Evolutionary conservation across 1,284 basidiomycete genomes (phyloP).

Genomic region (Fomes fomentarius): DNA sequence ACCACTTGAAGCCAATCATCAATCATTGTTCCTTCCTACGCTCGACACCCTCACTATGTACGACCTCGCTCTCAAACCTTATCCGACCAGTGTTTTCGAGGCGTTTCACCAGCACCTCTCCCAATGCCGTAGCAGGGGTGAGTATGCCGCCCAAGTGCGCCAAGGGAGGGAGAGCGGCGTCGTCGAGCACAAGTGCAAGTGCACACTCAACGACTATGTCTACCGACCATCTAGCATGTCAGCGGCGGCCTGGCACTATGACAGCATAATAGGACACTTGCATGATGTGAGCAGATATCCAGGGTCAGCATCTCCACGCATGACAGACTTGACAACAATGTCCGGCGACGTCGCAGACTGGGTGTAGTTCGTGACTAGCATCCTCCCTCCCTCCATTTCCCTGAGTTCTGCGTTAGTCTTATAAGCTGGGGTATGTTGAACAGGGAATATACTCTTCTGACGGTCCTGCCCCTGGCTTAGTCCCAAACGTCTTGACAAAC

Average conservation of each 20-base stretch:
- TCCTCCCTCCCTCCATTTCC: conserved; percentile 55
- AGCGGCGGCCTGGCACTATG: not conserved
- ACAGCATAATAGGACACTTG: not conserved
- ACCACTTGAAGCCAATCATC: no score
- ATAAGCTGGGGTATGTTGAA: no score
- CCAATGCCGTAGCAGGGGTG: conserved; percentile 77
- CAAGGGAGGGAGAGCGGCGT: conserved; percentile 52
- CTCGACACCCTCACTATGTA: conserved; percentile 13
- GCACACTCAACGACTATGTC: conserved; percentile 76
- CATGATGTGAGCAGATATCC: conserved; percentile 67
- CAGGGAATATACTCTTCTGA: conserved; percentile 51
- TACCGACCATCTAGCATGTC: not conserved
- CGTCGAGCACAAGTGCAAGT: conserved; percentile 62
- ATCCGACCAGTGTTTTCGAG: conserved; percentile 58
- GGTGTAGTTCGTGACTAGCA: conserved; percentile 63
- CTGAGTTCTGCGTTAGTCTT: conserved; percentile 37
- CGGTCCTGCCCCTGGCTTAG: conserved; percentile 67
- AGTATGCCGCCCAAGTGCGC: conserved; percentile 51
- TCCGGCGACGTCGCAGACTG: conserved; percentile 46
- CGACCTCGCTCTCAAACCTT: conserved; percentile 52
- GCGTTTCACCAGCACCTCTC: conserved; percentile 68
- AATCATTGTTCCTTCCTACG: not conserved
- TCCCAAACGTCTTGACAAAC: conserved; percentile 52
- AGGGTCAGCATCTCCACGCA: conserved; percentile 73
- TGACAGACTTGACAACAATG: conserved; percentile 59